These are phyloP conservation scores for Hippophae gyantsensis DNA, from an alignment of 306 rosid species.

Conservation along the genomic window DNA sequence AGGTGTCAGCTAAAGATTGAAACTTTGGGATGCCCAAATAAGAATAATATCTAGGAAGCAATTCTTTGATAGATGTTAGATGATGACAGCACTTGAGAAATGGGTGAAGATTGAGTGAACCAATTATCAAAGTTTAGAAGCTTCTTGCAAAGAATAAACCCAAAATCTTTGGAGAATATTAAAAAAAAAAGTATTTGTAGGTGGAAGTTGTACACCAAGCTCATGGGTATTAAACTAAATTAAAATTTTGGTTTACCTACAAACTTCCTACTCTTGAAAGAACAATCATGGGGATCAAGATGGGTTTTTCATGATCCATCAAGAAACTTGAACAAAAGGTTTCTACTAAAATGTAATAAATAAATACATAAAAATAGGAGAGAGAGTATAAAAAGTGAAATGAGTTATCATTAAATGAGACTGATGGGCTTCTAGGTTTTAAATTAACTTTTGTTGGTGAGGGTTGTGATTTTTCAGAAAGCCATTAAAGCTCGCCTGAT, in stretches of 20 bases:
- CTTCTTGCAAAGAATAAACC: conserved; percentile 13
- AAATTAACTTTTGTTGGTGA: conserved; percentile 9
- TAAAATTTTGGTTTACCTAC: too few species aligned
- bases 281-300: too few species aligned
- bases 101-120: conserved; percentile 14
- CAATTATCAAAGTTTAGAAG: conserved; percentile 12
- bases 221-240: conserved; percentile 4
- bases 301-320: background rate
- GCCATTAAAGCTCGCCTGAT: conserved; percentile 26
- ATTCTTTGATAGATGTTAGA: conserved; percentile 2
- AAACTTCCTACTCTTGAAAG: too few species aligned
- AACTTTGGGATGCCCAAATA: conserved; percentile 11
- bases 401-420: conserved; percentile 14
- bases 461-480: conserved; percentile 19
- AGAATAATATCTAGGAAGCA: conserved; percentile 10
- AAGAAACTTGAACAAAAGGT: conserved; percentile 13
- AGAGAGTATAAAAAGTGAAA: conserved; percentile 12
- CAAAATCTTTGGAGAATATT: conserved; percentile 10
- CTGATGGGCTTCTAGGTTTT: conserved; percentile 12
- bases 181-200: conserved; percentile 8
- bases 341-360: background rate
- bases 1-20: conserved; percentile 31
- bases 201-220: background rate
- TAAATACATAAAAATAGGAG: background rate
- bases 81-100: background rate